A percentile compares a stretch with the other conserved stretches of the same genome.
phyloP scores from a whole-genome alignment of 2,329 filamentous ascomycete genomes.

The Dactylellina drechsleri region DNA sequence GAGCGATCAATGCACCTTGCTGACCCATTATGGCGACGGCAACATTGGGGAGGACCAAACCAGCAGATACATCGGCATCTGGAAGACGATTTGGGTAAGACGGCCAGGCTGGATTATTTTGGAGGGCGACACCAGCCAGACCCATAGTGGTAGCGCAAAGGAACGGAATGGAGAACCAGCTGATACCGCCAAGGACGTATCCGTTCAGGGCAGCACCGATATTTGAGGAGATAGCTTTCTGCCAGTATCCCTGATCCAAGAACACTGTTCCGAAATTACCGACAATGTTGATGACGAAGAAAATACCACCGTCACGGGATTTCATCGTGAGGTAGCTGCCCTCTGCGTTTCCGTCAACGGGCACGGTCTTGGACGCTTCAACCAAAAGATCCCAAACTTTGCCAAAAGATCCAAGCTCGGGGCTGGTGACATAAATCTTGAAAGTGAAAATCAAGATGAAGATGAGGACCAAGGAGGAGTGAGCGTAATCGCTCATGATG shows the following conservation, averaged over 20 bases:
- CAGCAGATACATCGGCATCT: slow-evolving; percentile 79
- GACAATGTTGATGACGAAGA: slow-evolving; percentile 90
- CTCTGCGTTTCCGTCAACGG: slow-evolving; percentile 79
- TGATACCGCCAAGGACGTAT: slow-evolving; percentile 85
- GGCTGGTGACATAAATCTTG: slow-evolving; percentile 79
- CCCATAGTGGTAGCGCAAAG: slow-evolving; percentile 89
- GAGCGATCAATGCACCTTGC: slow-evolving; percentile 79
- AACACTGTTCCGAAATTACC: slow-evolving; percentile 74
- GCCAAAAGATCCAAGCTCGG: slow-evolving; percentile 76
- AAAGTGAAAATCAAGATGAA: slow-evolving; percentile 88
- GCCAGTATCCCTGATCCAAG: slow-evolving; percentile 72
- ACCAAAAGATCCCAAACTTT: slow-evolving; percentile 82
- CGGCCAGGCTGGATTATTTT: slow-evolving; percentile 76
- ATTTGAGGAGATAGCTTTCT: slow-evolving; percentile 89
- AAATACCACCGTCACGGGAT: slow-evolving; percentile 81
- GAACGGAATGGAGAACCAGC: slow-evolving; percentile 95
- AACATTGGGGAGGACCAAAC: slow-evolving; percentile 84
- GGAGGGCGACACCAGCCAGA: slow-evolving; percentile 80
- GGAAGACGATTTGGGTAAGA: slow-evolving; percentile 78
- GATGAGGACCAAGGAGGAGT: slow-evolving; percentile 84
- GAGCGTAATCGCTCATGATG: slow-evolving; percentile 85
- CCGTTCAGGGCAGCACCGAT: slow-evolving; percentile 87
- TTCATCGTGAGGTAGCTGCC: slow-evolving; percentile 90
- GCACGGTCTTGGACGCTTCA: slow-evolving; percentile 74
- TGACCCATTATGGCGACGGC: slow-evolving; percentile 84